Evolutionary conservation across 805 yeast genomes (phyloP).

Genomic region (Ogataea philodendri): DNA sequence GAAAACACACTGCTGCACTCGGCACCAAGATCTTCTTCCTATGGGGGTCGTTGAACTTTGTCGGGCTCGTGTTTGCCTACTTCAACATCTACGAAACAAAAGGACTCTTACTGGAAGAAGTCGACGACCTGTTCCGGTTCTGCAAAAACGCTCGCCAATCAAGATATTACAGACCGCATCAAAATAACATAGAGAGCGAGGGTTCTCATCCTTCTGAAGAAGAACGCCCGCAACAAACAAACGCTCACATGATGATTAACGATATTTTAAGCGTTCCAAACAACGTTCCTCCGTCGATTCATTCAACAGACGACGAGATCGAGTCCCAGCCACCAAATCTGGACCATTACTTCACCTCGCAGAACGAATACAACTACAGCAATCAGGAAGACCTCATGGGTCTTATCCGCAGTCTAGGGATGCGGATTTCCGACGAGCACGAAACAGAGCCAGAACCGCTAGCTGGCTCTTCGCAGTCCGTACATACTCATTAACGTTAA

Average conservation of each 20-base stretch:
- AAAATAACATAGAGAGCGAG: conserved; percentile 1
- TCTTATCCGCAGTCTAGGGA: conserved; percentile 27
- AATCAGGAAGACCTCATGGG: conserved; percentile 30
- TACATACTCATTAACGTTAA: conserved; percentile 3
- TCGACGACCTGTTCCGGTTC: conserved; percentile 67
- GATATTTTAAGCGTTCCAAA: conserved; percentile 33
- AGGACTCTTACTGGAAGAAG: conserved; percentile 77
- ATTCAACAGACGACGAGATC: conserved; percentile 32
- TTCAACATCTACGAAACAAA: conserved; percentile 75
- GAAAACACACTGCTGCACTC: conserved; percentile 61
- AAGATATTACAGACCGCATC: conserved; percentile 38
- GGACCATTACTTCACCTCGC: conserved; percentile 5
- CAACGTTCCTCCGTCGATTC: conserved; percentile 40
- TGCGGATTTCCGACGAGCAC: conserved; percentile 4
- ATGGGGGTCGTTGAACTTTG: conserved; percentile 71
- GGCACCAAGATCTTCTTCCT: conserved; percentile 74
- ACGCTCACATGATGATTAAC: conserved; percentile 26
- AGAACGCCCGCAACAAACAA: background rate
- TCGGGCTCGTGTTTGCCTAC: conserved; percentile 60
- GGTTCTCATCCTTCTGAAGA: conserved; percentile 1
- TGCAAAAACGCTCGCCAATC: conserved; percentile 58
- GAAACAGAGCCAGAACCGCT: no score
- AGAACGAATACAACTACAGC: conserved; percentile 24
- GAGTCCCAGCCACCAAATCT: conserved; percentile 6
- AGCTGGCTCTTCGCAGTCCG: no score